Evolutionary conservation across 2,329 filamentous ascomycete species (phyloP).

Genomic region (Botrytis hyacinthi): DNA sequence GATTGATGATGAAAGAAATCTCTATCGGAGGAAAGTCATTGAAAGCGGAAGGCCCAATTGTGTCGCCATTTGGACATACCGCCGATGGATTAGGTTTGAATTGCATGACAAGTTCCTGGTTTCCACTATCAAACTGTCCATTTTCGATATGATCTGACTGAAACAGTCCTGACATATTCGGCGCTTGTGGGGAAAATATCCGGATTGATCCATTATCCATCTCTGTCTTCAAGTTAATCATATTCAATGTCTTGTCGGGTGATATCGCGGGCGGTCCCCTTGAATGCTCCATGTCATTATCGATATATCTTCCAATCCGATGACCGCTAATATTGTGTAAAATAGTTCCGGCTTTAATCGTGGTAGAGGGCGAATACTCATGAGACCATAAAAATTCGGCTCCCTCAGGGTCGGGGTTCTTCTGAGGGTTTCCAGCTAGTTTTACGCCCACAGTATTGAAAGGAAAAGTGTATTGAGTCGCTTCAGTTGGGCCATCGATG

Average conservation of each 20-base stretch:
- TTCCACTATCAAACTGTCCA: background rate
- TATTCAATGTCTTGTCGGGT: background rate
- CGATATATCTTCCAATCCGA: background rate
- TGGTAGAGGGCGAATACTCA: slow-evolving; percentile 1
- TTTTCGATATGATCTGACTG: background rate
- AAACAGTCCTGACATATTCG: slow-evolving; percentile 30
- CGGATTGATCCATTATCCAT: slow-evolving; percentile 2
- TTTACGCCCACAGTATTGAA: background rate
- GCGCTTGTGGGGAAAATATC: slow-evolving; percentile 30
- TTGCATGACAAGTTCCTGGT: slow-evolving; percentile 27
- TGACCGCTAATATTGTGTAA: slow-evolving; percentile 10
- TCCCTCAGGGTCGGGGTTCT: background rate
- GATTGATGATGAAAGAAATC: slow-evolving; percentile 32
- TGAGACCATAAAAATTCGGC: background rate
- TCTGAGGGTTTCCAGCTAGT: background rate
- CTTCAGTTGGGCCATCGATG: background rate
- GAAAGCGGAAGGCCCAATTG: slow-evolving; percentile 28
- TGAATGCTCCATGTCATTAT: background rate
- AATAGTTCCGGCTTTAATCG: slow-evolving; percentile 8
- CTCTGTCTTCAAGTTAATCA: background rate
- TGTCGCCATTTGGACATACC: slow-evolving; percentile 5
- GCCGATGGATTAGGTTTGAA: slow-evolving; percentile 37
- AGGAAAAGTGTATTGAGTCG: background rate
- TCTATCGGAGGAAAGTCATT: slow-evolving; percentile 36
- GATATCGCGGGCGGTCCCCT: background rate